These are phyloP conservation scores for Pestalotiopsis sp. DNA, from an alignment of 2,329 filamentous ascomycete genomes.

Conservation along the genomic window DNA sequence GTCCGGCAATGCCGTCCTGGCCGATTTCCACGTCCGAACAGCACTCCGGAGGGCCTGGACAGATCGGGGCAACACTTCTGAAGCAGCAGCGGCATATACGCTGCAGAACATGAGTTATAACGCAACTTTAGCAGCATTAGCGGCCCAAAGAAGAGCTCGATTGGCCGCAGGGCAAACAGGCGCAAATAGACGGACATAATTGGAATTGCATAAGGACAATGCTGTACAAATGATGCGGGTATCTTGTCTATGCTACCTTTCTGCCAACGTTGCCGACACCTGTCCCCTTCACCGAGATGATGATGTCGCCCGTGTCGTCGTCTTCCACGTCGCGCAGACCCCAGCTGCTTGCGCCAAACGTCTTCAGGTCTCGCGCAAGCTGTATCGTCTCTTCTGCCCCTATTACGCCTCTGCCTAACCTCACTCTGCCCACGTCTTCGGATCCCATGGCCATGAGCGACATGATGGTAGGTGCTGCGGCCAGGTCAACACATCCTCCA, in stretches of 20 bases:
- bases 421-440: slow-evolving; percentile 88
- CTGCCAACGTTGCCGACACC: slow-evolving; percentile 94
- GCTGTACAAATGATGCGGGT: slow-evolving; percentile 30
- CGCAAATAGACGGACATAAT: slow-evolving; percentile 16
- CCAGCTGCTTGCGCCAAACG: slow-evolving; percentile 91
- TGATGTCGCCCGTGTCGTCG: slow-evolving; percentile 71
- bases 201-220: slow-evolving; percentile 5
- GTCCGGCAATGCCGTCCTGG: slow-evolving; percentile 58
- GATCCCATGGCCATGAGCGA: slow-evolving; percentile 97
- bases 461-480: slow-evolving; percentile 74
- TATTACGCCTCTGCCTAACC: slow-evolving; percentile 79
- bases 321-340: slow-evolving; percentile 76
- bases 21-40: slow-evolving; percentile 55
- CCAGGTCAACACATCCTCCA: slow-evolving; percentile 78
- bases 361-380: slow-evolving; percentile 80
- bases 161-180: slow-evolving; percentile 29
- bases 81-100: slow-evolving; percentile 52
- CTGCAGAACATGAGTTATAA: slow-evolving; percentile 58
- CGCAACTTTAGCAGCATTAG: slow-evolving; percentile 54
- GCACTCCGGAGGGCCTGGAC: slow-evolving; percentile 50
- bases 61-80: slow-evolving; percentile 37
- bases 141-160: slow-evolving; percentile 45
- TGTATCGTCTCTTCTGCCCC: slow-evolving; percentile 79
- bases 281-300: slow-evolving; percentile 88
- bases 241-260: slow-evolving; percentile 67